Percentiles rank a stretch among this genome's conserved stretches.
These are phyloP conservation scores for Fonsecaea pedrosoi DNA, from an alignment of 2,329 filamentous ascomycete species.

Conservation along the genomic window DNA sequence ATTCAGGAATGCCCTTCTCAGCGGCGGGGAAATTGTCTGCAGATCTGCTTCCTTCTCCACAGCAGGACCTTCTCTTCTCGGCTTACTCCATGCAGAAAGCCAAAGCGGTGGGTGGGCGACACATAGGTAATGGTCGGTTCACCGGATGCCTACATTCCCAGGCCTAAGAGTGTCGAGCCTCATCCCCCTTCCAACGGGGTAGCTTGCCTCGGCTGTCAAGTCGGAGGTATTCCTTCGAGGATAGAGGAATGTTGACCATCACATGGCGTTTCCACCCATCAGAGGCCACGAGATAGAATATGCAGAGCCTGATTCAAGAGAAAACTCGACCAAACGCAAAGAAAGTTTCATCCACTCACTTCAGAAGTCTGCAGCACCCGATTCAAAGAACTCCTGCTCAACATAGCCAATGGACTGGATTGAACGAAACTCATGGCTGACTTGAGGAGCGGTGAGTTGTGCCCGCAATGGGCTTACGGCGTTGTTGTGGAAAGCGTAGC, in stretches of 20 bases:
- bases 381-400: slow-evolving; percentile 35
- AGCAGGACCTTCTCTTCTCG: background rate
- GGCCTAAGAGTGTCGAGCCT: slow-evolving; percentile 4
- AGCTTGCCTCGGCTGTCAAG: slow-evolving; percentile 19
- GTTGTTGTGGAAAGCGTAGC: background rate
- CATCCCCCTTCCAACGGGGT: background rate
- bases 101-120: background rate
- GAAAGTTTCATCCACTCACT: slow-evolving; percentile 21
- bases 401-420: slow-evolving; percentile 33
- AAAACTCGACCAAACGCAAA: slow-evolving; percentile 10
- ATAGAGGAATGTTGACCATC: background rate
- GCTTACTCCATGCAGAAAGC: slow-evolving; percentile 15
- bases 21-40: background rate
- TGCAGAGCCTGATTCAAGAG: background rate
- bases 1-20: slow-evolving; percentile 28
- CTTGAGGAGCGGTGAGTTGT: background rate
- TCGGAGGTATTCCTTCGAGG: background rate
- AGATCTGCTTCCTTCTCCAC: slow-evolving; percentile 20
- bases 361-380: slow-evolving; percentile 27
- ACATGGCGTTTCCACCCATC: background rate
- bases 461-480: background rate
- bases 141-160: slow-evolving; percentile 3
- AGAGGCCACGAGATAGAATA: background rate
- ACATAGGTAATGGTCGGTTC: background rate
- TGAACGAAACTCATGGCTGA: slow-evolving; percentile 37